Base-by-base conservation (phyloP, 1,284 basidiomycete genomes). In the Ustilago cynodontis region DNA sequence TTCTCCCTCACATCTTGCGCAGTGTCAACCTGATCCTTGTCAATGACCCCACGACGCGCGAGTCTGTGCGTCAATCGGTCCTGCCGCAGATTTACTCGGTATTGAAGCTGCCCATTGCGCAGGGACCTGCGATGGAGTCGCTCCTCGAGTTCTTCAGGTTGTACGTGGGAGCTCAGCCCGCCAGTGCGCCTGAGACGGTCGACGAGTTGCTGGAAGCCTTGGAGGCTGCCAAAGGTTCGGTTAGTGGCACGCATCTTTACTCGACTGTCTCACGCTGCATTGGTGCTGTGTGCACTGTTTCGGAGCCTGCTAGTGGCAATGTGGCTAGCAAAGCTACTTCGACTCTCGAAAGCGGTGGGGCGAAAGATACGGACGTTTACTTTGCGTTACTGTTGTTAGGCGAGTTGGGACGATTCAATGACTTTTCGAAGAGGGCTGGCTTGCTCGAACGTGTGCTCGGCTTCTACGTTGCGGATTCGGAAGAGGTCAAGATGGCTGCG, bases 61-160 rank as follows among this genome's bases (percentile, higher is more conserved):
- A 64, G 26, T 59, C 64, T 39, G 77, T 80, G 24, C 70, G 71
- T 3, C 52, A 53, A 2, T 61, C 66, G 52, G 86, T 94, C 3
- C 89, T 96, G 14, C 82, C 89, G 22, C 89, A 90, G 52, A 89
- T 94, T 47, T 92, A 93, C 85, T 85, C 83, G 53, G 90, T 94
- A 45, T 89, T 94, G 2, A 90, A 92, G 81, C 93, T 93, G 0
- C 91, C 94, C 0, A 88, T 93, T 7, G 88, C 94, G 20, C 90
- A 93, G 55, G 91, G 91, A 41, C 86, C 89, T 3, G 89, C 92
- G 3, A 90, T 96, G 26, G 94, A 98, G 47, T 90, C 93, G 0
- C 87, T 97, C 9, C 89, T 93, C 52, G 88, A 88, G 13, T 98
- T 98, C 89, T 93, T 94, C 84, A 88, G 88, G 0, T 90, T 91